Conservation (phyloP, 306 rosid species). For the Adenanthera pavonina region DNA sequence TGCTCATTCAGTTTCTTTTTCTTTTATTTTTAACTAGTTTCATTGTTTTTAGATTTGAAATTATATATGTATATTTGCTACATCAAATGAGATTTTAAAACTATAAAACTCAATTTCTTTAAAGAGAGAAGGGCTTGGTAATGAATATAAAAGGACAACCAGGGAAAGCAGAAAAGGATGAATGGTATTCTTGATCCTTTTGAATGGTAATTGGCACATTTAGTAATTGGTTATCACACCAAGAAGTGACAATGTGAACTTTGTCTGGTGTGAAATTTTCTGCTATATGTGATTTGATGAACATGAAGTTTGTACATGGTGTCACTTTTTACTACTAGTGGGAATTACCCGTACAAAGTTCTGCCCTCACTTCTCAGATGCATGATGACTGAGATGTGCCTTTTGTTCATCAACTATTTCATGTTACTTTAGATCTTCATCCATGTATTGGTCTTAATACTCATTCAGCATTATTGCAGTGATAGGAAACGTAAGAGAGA, state of each 20-base stretch:
- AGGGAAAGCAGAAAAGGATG: constrained; percentile 22
- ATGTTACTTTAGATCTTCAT: constrained; percentile 27
- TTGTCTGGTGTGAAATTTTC: constrained; percentile 17
- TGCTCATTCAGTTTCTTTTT: constrained; percentile 7
- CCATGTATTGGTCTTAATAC: constrained; percentile 32
- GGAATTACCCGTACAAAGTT: constrained; percentile 27
- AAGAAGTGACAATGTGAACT: neutral
- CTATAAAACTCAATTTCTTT: constrained; percentile 7
- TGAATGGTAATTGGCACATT: constrained; percentile 14
- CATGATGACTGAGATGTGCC: constrained; percentile 21
- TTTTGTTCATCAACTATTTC: constrained; percentile 27
- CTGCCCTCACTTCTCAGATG: constrained; percentile 4
- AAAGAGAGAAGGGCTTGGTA: neutral
- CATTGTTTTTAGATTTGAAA: constrained; percentile 17
- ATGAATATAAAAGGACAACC: constrained; percentile 17
- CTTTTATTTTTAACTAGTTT: constrained; percentile 27
- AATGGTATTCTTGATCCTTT: neutral
- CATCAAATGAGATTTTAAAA: constrained; percentile 13
- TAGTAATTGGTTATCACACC: neutral
- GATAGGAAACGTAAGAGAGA: constrained; percentile 69
- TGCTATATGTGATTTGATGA: neutral
- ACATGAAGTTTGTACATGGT: neutral
- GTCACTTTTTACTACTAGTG: neutral
- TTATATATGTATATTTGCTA: constrained; percentile 15
- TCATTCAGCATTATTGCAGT: constrained; percentile 40